phyloP scores from a whole-genome alignment of 116 monocot species.

The Zostera marina region DNA sequence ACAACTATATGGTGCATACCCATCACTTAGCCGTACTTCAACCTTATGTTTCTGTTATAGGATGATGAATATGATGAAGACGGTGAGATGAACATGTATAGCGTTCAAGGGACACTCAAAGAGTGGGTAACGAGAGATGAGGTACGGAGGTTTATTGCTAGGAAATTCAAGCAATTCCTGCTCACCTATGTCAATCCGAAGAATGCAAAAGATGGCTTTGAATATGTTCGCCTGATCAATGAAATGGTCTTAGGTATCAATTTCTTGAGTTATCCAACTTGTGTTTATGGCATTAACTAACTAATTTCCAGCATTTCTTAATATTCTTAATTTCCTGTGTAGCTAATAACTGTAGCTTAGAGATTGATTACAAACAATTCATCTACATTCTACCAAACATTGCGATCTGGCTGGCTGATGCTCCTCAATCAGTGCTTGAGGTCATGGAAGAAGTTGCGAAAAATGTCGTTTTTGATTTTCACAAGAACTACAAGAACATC shows the following conservation, averaged over 20 bases:
- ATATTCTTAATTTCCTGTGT: constrained; percentile 11
- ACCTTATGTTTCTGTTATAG: constrained; percentile 6
- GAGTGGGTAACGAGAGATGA: constrained; percentile 99
- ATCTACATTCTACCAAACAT: constrained; percentile 88
- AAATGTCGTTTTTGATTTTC: constrained; percentile 80
- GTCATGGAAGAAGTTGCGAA: constrained; percentile 98
- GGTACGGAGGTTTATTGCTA: constrained; percentile 85
- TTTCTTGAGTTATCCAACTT: not conserved
- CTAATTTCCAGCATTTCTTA: not conserved
- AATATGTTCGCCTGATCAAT: constrained; percentile 77
- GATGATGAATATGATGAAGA: constrained; percentile 93
- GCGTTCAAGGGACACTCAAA: constrained; percentile 86
- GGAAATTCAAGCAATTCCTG: constrained; percentile 90
- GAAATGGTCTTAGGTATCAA: constrained; percentile 86
- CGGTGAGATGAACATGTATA: constrained; percentile 70
- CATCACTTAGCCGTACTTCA: not conserved
- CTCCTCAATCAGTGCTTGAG: constrained; percentile 95
- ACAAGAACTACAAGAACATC: constrained; percentile 85
- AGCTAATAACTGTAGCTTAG: constrained; percentile 96
- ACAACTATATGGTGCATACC: not conserved
- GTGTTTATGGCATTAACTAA: not conserved
- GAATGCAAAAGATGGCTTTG: constrained; percentile 63
- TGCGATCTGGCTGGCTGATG: constrained; percentile 98
- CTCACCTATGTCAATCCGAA: constrained; percentile 82
- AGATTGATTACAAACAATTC: constrained; percentile 97